Evolutionary conservation across 148 eudicot species (phyloP).

Genomic region (Rhododendron kiyosumense): DNA sequence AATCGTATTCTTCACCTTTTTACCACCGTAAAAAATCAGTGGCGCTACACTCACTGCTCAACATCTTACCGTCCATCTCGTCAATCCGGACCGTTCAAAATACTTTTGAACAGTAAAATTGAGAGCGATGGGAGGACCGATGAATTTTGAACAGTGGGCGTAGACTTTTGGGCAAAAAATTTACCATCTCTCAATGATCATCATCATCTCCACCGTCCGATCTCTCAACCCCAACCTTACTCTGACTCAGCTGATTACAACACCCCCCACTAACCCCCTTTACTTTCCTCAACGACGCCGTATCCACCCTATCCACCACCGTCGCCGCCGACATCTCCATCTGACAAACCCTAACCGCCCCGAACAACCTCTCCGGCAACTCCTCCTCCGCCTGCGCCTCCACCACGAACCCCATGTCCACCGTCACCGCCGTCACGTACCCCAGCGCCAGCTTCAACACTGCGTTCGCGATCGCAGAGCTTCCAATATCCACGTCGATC

Average conservation of each 20-base stretch:
- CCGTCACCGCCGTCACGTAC: constrained; percentile 63
- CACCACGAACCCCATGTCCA: constrained; percentile 89
- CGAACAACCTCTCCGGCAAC: constrained; percentile 72
- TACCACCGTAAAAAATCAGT: neutral
- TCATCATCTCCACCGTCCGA: neutral
- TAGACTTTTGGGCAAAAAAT: no score
- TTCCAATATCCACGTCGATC: constrained; percentile 79
- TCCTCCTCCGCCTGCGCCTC: constrained; percentile 82
- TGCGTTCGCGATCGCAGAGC: constrained; percentile 79
- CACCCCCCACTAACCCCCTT: neutral
- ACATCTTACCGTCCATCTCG: no score
- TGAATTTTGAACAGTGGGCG: no score
- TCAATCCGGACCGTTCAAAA: no score
- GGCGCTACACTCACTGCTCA: no score
- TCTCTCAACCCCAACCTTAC: neutral
- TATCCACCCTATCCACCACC: constrained; percentile 31
- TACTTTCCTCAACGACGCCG: neutral
- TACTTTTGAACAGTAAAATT: no score
- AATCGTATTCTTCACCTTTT: neutral
- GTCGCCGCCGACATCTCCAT: constrained; percentile 82
- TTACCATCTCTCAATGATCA: neutral
- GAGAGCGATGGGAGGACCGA: fast-evolving
- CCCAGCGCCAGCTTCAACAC: constrained; percentile 79
- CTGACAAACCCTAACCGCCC: constrained; percentile 79
- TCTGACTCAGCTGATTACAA: neutral